A percentile compares a stretch with the other conserved stretches of the same genome.
These are phyloP conservation scores for Calonectria fujianensis DNA, from an alignment of 2,329 filamentous ascomycete genomes.

Conservation along the genomic window DNA sequence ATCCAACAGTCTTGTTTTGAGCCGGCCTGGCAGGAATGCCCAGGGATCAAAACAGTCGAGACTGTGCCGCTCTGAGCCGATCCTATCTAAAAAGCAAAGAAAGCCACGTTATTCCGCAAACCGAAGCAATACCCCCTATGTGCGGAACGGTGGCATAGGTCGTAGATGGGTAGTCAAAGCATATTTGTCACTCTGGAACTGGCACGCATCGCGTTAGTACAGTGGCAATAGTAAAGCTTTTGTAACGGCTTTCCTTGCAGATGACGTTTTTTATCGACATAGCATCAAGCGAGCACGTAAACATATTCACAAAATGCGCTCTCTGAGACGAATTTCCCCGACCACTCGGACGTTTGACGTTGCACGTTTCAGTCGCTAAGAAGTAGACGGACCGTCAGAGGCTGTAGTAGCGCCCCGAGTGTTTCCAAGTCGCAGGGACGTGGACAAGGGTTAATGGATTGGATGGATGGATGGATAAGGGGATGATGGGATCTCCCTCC, in stretches of 20 bases:
- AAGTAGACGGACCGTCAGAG: slow-evolving; percentile 7
- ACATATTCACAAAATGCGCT: slow-evolving; percentile 19
- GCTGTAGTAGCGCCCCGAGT: neutral
- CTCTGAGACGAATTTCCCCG: slow-evolving; percentile 41
- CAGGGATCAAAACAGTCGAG: neutral
- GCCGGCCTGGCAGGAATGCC: slow-evolving; percentile 29
- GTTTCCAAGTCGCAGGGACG: slow-evolving; percentile 2
- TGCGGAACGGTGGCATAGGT: neutral
- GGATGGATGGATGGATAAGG: slow-evolving; percentile 2
- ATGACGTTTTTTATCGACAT: slow-evolving; percentile 3
- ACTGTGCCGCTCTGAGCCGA: slow-evolving; percentile 4
- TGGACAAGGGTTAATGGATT: slow-evolving; percentile 5
- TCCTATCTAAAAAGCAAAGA: slow-evolving; percentile 13
- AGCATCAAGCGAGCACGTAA: neutral
- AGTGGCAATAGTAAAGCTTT: slow-evolving; percentile 25
- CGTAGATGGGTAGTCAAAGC: slow-evolving; percentile 3
- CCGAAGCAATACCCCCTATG: neutral
- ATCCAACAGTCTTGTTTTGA: slow-evolving; percentile 8
- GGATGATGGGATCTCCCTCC: slow-evolving; percentile 22
- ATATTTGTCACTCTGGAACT: slow-evolving; percentile 25
- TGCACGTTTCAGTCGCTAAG: slow-evolving; percentile 23
- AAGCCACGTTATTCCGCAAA: neutral
- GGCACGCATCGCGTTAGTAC: slow-evolving; percentile 29
- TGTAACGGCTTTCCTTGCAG: slow-evolving; percentile 28
- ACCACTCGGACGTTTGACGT: slow-evolving; percentile 38